phyloP scores from a whole-genome alignment of 2,329 filamentous ascomycete species.

The Fusarium sp. region DNA sequence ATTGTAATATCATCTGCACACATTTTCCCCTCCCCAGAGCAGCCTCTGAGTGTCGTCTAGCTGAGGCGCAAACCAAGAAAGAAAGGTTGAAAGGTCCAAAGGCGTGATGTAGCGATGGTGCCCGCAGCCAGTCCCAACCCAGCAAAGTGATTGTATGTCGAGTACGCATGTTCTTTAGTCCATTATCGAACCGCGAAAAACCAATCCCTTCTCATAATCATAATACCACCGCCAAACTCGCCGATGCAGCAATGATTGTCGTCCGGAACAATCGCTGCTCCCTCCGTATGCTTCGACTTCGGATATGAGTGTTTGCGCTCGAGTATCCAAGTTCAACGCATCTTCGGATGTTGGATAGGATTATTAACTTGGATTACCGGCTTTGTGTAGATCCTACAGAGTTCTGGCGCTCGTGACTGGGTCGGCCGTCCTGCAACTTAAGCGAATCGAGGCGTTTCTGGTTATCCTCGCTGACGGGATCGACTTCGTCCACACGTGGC shows the following conservation, averaged over 20 bases:
- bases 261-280: slow-evolving; percentile 12
- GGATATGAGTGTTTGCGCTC: slow-evolving; percentile 13
- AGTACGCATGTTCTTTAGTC: slow-evolving; percentile 41
- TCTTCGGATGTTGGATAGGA: slow-evolving; percentile 18
- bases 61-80: slow-evolving; percentile 37
- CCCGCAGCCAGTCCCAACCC: slow-evolving; percentile 26
- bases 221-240: slow-evolving; percentile 33
- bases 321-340: slow-evolving; percentile 33
- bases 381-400: slow-evolving; percentile 70
- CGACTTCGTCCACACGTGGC: slow-evolving; percentile 79
- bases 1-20: slow-evolving; percentile 38
- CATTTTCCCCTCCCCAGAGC: slow-evolving; percentile 18
- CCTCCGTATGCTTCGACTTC: slow-evolving; percentile 22
- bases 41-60: slow-evolving; percentile 29
- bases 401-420: slow-evolving; percentile 72
- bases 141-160: slow-evolving; percentile 37
- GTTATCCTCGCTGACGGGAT: slow-evolving; percentile 85
- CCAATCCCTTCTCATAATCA: slow-evolving; percentile 41
- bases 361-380: slow-evolving; percentile 57
- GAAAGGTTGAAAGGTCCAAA: slow-evolving; percentile 28
- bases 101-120: slow-evolving; percentile 26
- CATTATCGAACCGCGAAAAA: slow-evolving; percentile 44
- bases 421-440: slow-evolving; percentile 85
- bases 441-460: slow-evolving; percentile 90
- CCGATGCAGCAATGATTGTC: slow-evolving; percentile 38